phyloP scores from a whole-genome alignment of 306 rosid genomes.

The Coriaria nepalensis region DNA sequence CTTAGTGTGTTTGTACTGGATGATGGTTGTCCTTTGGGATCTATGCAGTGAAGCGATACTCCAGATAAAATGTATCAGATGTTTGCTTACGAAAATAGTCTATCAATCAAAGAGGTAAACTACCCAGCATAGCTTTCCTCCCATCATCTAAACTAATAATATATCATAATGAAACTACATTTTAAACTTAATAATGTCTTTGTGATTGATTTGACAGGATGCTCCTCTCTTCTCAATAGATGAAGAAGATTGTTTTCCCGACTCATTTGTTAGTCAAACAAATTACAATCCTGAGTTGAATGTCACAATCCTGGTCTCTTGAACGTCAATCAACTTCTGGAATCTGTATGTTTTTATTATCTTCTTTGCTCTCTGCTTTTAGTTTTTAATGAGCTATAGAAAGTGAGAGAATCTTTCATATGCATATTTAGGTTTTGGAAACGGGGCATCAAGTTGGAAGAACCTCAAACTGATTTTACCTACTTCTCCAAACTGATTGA shows the following conservation, averaged over 20 bases:
- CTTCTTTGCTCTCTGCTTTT: conserved; percentile 13
- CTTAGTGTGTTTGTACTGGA: conserved; percentile 50
- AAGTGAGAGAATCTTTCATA: conserved; percentile 7
- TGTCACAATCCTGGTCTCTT: conserved; percentile 33
- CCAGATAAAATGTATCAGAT: conserved; percentile 26
- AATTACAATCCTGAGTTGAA: conserved; percentile 26
- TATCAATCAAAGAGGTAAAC: conserved; percentile 19
- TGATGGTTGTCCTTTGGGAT: conserved; percentile 47
- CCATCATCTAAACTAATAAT: too few species aligned
- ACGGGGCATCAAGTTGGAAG: conserved; percentile 54
- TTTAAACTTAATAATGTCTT: not conserved
- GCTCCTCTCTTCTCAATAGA: conserved; percentile 32
- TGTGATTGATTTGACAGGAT: conserved; percentile 26
- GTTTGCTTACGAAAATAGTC: conserved; percentile 11
- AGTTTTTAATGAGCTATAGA: not conserved
- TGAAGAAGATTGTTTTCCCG: conserved; percentile 49
- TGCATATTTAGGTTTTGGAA: conserved; percentile 43
- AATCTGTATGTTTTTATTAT: conserved; percentile 48
- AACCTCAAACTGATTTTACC: conserved; percentile 14
- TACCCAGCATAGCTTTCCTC: not conserved
- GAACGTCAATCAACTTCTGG: conserved; percentile 75
- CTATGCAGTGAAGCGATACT: conserved; percentile 32
- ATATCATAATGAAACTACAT: not conserved
- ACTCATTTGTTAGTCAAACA: conserved; percentile 39
- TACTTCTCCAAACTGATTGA: conserved; percentile 5